Percentiles rank a stretch among this genome's conserved stretches.
phyloP scores from a whole-genome alignment of 768 basidiomycete genomes.

The Butyriboletus loyo region DNA sequence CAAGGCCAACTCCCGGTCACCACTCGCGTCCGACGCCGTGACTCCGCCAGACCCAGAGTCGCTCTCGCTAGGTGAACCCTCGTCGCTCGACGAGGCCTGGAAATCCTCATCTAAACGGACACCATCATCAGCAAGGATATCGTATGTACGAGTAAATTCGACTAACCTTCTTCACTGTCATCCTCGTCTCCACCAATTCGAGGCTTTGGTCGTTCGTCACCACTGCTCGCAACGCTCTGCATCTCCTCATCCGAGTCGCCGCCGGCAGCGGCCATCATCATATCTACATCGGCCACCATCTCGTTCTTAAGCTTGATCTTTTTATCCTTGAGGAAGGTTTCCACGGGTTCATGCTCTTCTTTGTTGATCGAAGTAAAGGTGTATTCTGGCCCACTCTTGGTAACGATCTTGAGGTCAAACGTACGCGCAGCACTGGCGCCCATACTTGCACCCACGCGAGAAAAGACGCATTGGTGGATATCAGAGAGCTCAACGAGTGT shows the following conservation, averaged over 20 bases:
- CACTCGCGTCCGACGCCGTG: constrained; percentile 83
- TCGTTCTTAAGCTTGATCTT: constrained; percentile 94
- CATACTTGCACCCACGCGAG: constrained; percentile 86
- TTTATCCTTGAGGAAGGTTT: constrained; percentile 83
- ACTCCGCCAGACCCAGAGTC: constrained; percentile 63
- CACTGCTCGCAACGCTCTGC: constrained; percentile 76
- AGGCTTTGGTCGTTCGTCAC: constrained; percentile 54
- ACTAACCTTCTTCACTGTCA: constrained; percentile 69
- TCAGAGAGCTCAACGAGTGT: constrained; percentile 86
- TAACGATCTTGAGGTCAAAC: constrained; percentile 89
- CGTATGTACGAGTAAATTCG: neutral
- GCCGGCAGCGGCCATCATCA: constrained; percentile 61
- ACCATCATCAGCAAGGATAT: neutral
- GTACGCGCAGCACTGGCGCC: constrained; percentile 82
- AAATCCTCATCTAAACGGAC: constrained; percentile 78
- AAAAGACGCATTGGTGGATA: constrained; percentile 88
- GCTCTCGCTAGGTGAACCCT: constrained; percentile 79
- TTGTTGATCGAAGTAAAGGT: constrained; percentile 93
- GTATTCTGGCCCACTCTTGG: constrained; percentile 80
- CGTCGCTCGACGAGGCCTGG: constrained; percentile 78
- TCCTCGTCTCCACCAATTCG: constrained; percentile 57
- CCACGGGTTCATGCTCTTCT: constrained; percentile 87
- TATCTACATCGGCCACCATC: constrained; percentile 85
- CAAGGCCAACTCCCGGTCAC: constrained; percentile 63
- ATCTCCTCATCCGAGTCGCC: constrained; percentile 79